A percentile compares a stretch with the other conserved stretches of the same genome.
phyloP scores from a whole-genome alignment of 768 basidiomycete genomes.

The Suillus lakei region DNA sequence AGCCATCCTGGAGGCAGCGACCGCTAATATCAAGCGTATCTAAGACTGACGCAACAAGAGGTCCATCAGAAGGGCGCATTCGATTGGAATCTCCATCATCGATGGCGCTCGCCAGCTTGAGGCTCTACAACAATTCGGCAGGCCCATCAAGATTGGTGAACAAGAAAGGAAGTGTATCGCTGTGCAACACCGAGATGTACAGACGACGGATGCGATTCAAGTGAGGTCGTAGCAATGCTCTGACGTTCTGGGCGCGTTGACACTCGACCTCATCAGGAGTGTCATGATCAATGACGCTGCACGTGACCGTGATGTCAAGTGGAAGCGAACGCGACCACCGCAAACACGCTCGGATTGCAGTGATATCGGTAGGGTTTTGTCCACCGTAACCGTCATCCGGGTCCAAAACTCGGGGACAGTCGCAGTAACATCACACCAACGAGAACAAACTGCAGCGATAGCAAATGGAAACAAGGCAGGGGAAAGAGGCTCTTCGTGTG shows the following conservation, averaged over 20 bases:
- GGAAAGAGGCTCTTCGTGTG: conserved; percentile 4
- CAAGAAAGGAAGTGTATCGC: conserved; percentile 3
- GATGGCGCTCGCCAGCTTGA: background rate
- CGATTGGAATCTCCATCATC: background rate
- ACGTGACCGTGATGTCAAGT: conserved; percentile 4
- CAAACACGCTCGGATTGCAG: conserved; percentile 3
- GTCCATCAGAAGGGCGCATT: background rate
- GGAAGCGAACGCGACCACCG: conserved; percentile 8
- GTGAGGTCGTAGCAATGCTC: background rate
- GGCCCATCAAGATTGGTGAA: conserved; percentile 3
- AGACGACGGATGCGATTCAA: background rate
- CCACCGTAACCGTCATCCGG: conserved; percentile 21
- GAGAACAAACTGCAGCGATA: conserved; percentile 20
- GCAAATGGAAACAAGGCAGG: conserved; percentile 12
- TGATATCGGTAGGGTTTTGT: conserved; percentile 3
- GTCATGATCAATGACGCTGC: background rate
- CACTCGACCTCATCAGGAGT: background rate
- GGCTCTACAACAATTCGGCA: background rate
- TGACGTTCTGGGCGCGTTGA: background rate
- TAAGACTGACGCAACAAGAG: background rate
- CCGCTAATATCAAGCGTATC: background rate
- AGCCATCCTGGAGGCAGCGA: background rate
- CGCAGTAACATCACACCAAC: conserved; percentile 20
- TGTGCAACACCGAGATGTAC: conserved; percentile 2
- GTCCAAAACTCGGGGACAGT: conserved; percentile 22